These are phyloP conservation scores for Pseudonitzschia multiseries DNA, from an alignment of 108 stramenopile species.

Conservation along the genomic window DNA sequence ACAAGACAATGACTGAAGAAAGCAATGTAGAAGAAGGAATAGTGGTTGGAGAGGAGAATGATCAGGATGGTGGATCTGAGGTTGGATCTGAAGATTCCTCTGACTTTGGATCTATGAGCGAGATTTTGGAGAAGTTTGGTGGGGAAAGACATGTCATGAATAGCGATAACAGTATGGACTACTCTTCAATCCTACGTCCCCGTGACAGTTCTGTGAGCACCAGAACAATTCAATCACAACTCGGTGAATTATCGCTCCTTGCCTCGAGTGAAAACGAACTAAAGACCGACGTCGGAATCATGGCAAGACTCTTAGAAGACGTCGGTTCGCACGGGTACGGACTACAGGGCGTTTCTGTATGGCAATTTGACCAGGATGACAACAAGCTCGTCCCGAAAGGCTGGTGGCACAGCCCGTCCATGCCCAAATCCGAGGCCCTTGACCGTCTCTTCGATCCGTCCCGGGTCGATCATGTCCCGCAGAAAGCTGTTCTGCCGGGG, in stretches of 20 bases:
- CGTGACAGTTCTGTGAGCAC: too few species aligned
- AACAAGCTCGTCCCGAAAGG: conserved; percentile 14
- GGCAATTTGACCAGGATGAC: conserved; percentile 21
- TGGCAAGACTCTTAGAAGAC: not conserved
- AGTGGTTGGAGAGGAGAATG: too few species aligned
- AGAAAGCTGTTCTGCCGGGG: conserved; percentile 31
- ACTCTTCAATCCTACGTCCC: too few species aligned
- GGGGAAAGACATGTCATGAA: too few species aligned
- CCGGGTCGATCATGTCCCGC: conserved; percentile 18
- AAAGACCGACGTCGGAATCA: conserved; percentile 1
- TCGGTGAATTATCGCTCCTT: not conserved
- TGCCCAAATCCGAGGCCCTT: conserved; percentile 6
- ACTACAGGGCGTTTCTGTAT: conserved; percentile 15
- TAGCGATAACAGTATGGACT: too few species aligned
- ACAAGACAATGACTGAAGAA: too few species aligned
- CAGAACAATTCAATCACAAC: not conserved
- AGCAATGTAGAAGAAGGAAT: too few species aligned
- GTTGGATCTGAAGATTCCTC: too few species aligned
- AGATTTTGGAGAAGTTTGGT: too few species aligned
- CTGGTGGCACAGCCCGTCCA: conserved; percentile 16
- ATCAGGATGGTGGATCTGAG: too few species aligned
- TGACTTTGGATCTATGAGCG: too few species aligned
- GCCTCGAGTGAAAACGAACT: not conserved
- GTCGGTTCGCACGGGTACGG: conserved; percentile 13
- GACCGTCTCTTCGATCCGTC: conserved; percentile 20